These are phyloP conservation scores for Pleurotus platypus DNA, from an alignment of 768 basidiomycete genomes.

Conservation along the genomic window DNA sequence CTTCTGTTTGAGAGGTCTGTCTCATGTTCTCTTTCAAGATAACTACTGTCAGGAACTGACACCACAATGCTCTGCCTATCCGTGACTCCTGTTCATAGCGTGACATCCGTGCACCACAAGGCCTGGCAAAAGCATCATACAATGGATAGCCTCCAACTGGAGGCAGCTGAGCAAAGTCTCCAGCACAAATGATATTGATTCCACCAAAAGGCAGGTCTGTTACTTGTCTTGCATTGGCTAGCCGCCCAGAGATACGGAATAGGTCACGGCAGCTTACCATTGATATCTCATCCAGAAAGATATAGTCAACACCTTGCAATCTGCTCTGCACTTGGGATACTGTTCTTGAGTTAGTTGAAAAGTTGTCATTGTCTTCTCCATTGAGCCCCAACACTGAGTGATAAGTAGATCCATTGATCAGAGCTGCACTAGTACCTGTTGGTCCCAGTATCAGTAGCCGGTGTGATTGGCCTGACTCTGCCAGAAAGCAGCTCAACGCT, in stretches of 20 bases:
- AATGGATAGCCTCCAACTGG: constrained; percentile 19
- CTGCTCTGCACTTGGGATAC: not conserved
- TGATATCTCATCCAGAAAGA: constrained; percentile 41
- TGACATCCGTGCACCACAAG: not conserved
- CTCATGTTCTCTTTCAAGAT: constrained; percentile 16
- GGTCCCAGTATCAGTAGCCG: constrained; percentile 24
- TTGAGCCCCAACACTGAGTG: constrained; percentile 25
- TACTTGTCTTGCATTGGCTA: constrained; percentile 16
- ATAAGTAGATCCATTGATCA: constrained; percentile 32
- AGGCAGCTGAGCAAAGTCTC: constrained; percentile 44
- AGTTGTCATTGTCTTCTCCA: not conserved
- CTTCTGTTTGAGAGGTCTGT: constrained; percentile 10
- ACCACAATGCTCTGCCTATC: constrained; percentile 16
- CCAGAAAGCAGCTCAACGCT: constrained; percentile 20
- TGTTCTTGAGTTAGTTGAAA: not conserved
- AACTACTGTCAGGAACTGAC: constrained; percentile 19
- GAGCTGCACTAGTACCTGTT: constrained; percentile 27
- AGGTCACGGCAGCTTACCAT: constrained; percentile 34
- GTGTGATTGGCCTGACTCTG: constrained; percentile 14
- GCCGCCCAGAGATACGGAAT: constrained; percentile 22
- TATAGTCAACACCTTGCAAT: constrained; percentile 29
- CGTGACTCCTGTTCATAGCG: constrained; percentile 13
- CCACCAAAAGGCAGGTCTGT: constrained; percentile 27
- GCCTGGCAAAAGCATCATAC: not conserved
- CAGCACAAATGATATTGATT: constrained; percentile 39